Evolutionary conservation across 768 basidiomycete species (phyloP).

Genomic region (Leccinum disarticulatum): DNA sequence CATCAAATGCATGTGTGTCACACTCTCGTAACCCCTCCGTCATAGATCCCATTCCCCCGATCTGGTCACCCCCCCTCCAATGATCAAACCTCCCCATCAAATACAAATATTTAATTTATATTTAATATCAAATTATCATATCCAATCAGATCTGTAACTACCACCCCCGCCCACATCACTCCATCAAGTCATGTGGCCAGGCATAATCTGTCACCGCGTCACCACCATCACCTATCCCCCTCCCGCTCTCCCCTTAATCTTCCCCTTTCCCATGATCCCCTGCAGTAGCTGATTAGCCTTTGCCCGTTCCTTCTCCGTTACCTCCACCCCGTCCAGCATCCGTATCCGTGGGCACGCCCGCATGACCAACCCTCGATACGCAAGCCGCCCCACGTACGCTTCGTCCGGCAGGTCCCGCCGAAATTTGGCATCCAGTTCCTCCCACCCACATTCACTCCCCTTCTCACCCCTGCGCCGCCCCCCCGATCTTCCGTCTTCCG

Average conservation of each 20-base stretch:
- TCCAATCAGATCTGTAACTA: conserved; percentile 16
- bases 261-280: conserved; percentile 48
- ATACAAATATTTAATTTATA: conserved; percentile 10
- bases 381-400: conserved; percentile 81
- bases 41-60: conserved; percentile 9
- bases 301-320: conserved; percentile 79
- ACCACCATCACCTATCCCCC: conserved; percentile 9
- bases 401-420: conserved; percentile 88
- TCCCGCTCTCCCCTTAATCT: conserved; percentile 32
- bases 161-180: background rate
- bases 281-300: conserved; percentile 74
- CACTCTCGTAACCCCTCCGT: conserved; percentile 25
- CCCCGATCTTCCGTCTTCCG: conserved; percentile 36
- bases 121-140: conserved; percentile 6
- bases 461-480: conserved; percentile 32
- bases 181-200: conserved; percentile 29
- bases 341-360: conserved; percentile 62
- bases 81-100: background rate
- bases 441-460: conserved; percentile 50
- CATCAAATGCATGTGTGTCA: conserved; percentile 14
- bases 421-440: conserved; percentile 81
- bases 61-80: background rate
- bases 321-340: conserved; percentile 83
- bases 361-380: conserved; percentile 90
- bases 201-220: conserved; percentile 30